Base-by-base conservation (phyloP, 2,329 filamentous ascomycete species). In the Fusarium torulosum region DNA sequence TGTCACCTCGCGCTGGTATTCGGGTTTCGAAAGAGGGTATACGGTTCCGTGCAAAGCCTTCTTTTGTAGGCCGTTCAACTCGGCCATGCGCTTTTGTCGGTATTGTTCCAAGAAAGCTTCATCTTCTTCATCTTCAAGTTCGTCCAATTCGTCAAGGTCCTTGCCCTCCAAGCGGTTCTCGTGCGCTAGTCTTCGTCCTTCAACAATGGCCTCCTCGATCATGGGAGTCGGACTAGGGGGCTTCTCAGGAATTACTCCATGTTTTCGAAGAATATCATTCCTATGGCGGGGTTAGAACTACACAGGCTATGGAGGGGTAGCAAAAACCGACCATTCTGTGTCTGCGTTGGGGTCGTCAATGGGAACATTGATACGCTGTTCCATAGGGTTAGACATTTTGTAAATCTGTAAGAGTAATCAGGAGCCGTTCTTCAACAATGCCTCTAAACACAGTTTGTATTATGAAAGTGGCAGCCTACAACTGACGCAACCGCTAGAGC, bases 201-300 rank as follows among this genome's bases (percentile, higher is more conserved):
- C 92, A 20, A 91, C 79, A 45, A 99, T 88, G 6, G 96, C 96
- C 83, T 98, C 95, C 81, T 99, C 91, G 74, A 99, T 97, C 82
- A 97, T 90, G 8, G 94, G 94, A 3, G 96, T 97, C 3, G 96
- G 96, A 44, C 95, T 97, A 4, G 94, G 94, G 0, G 95, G 94
- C 78, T 97, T 98, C 78, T 98, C 94, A n/a, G 96, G 96, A 65
- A 99, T 98, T 70, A 99, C 86, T 70, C 94, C 93, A 83, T 99
- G 94, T 79, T 97, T 96, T 72, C 96, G 92, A 59, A 99, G 89
- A 75, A 99, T 99, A 72, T 99, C 96, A 78, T 99, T 99, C 94
- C 94, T 97, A 67, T 57, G 50, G 63, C 55, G 59, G 63, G 70
- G 67, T 79, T 62, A 78, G 72, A 71, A 58, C 51, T 50, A 52